These are phyloP conservation scores for Xerocomus minutiporus DNA, from an alignment of 1,284 basidiomycete genomes.

Conservation along the genomic window DNA sequence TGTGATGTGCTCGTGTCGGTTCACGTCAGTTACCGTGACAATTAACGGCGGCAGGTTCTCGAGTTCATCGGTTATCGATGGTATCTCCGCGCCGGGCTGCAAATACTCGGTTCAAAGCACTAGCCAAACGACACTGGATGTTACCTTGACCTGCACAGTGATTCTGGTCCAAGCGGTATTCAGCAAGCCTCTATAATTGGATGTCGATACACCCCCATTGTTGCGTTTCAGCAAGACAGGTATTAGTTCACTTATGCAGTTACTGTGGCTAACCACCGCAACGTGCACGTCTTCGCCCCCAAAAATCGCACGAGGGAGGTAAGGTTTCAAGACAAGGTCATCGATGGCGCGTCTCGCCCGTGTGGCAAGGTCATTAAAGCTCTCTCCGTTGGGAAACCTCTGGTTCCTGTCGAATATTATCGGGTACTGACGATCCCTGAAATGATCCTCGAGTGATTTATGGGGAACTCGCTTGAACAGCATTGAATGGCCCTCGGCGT, in stretches of 20 bases:
- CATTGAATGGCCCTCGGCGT: conserved; percentile 67
- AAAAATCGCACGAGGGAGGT: conserved; percentile 42
- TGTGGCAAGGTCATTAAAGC: conserved; percentile 59
- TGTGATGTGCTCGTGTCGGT: conserved; percentile 53
- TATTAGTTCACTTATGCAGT: conserved; percentile 68
- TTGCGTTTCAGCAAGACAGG: conserved; percentile 45
- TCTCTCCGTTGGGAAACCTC: conserved; percentile 72
- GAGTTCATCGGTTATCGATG: conserved; percentile 23
- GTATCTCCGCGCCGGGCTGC: conserved; percentile 30
- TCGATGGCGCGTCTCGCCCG: conserved; percentile 60
- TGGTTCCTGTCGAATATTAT: conserved; percentile 44
- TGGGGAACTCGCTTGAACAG: conserved; percentile 25
- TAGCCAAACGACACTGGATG: background rate
- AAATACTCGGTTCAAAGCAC: conserved; percentile 6
- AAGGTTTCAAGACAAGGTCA: conserved; percentile 54
- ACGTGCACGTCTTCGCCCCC: conserved; percentile 45
- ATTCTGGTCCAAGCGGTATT: conserved; percentile 74
- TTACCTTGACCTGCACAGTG: conserved; percentile 46
- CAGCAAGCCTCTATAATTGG: conserved; percentile 49
- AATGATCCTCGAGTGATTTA: conserved; percentile 47
- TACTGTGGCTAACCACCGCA: conserved; percentile 76
- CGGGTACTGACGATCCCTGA: conserved; percentile 50
- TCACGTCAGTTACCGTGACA: conserved; percentile 49
- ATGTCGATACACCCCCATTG: conserved; percentile 27
- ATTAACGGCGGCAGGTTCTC: conserved; percentile 33